Evolutionary conservation across 2,329 filamentous ascomycete genomes (phyloP).

Genomic region (Dichotomopilus funicola): DNA sequence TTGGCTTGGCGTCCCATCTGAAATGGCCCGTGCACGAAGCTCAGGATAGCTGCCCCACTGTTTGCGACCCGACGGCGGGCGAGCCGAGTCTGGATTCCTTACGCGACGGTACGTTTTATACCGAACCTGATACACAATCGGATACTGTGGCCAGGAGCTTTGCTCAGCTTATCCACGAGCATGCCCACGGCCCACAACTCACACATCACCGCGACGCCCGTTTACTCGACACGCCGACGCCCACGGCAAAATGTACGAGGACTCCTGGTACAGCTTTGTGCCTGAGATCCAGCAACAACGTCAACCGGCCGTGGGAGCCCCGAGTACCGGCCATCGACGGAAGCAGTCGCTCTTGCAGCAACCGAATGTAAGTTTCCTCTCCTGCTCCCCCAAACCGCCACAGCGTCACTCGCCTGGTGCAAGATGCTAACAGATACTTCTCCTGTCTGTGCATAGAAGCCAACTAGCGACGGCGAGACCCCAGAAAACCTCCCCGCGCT

Average conservation of each 20-base stretch:
- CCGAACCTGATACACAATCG: too few relatives aligned
- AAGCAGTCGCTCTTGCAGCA: slow-evolving; percentile 64
- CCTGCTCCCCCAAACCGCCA: not conserved
- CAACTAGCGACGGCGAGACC: slow-evolving; percentile 44
- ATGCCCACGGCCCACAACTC: too few relatives aligned
- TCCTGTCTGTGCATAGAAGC: slow-evolving; percentile 39
- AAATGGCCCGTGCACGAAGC: too few relatives aligned
- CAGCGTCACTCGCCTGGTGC: not conserved
- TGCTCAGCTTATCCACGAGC: too few relatives aligned
- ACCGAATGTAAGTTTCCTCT: slow-evolving; percentile 47
- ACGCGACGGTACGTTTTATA: too few relatives aligned
- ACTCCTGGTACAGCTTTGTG: slow-evolving; percentile 76
- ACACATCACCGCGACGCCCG: too few relatives aligned
- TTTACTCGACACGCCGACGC: not conserved
- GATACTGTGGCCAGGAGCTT: too few relatives aligned
- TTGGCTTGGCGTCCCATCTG: too few relatives aligned
- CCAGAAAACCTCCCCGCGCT: slow-evolving; percentile 52
- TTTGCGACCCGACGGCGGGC: too few relatives aligned
- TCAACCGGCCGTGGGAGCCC: slow-evolving; percentile 37
- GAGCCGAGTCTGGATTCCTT: too few relatives aligned
- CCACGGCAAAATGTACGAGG: slow-evolving; percentile 60
- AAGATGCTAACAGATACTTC: slow-evolving; percentile 5
- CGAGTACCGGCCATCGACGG: slow-evolving; percentile 52
- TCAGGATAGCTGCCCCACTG: too few relatives aligned
- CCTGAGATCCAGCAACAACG: slow-evolving; percentile 47